Conservation (phyloP, 192 early-diverging fungal genomes). For the Coemansia asiatica region DNA sequence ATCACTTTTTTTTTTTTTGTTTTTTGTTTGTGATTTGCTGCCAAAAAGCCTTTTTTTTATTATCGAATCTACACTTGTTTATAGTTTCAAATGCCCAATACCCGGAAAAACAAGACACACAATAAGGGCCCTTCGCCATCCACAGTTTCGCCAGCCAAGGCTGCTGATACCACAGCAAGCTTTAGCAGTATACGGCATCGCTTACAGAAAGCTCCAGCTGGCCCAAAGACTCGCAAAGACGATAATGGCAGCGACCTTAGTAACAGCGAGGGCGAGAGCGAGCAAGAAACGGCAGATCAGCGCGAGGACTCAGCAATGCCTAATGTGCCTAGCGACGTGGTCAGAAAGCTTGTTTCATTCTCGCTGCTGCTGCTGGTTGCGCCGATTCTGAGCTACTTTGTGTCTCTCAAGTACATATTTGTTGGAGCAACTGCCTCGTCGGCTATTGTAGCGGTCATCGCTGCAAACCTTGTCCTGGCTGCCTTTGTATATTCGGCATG, state of each 20-base stretch:
- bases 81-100: constrained; percentile 10
- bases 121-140: neutral
- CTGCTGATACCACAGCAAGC: neutral
- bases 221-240: neutral
- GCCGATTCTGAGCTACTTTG: constrained; percentile 49
- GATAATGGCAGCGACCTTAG: constrained; percentile 2
- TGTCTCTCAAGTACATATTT: constrained; percentile 42
- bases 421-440: constrained; percentile 42
- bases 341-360: constrained; percentile 40
- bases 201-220: neutral
- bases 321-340: constrained; percentile 31
- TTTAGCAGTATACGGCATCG: neutral
- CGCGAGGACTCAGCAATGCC: neutral
- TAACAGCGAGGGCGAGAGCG: too few species aligned
- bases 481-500: constrained; percentile 48
- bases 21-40: neutral
- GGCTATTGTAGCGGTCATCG: constrained; percentile 44
- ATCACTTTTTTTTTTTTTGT: neutral
- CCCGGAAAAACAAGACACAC: constrained; percentile 1
- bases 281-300: too few species aligned
- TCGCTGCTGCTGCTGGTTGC: constrained; percentile 39
- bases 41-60: neutral
- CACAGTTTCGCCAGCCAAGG: neutral
- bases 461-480: constrained; percentile 44
- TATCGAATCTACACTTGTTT: too few species aligned